Evolutionary conservation across 1,284 basidiomycete genomes (phyloP).

Genomic region (Trichosporon coremiiforme): DNA sequence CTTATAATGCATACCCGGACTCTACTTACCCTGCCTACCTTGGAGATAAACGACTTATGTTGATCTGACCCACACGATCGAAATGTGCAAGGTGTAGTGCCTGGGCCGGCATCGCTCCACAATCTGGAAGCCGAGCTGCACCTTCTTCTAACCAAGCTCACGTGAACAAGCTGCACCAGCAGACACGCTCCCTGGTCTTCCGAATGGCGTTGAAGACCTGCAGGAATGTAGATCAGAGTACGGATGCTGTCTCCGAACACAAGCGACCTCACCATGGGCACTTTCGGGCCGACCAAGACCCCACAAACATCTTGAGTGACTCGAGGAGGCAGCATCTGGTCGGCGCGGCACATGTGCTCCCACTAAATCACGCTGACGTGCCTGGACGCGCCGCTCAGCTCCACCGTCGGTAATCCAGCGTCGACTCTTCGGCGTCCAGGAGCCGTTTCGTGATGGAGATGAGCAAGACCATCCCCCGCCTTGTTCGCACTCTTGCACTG

Average conservation of each 20-base stretch:
- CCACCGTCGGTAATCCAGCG: too few relatives aligned
- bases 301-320: not conserved
- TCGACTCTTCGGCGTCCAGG: too few relatives aligned
- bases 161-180: not conserved
- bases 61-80: not conserved
- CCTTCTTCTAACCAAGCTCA: not conserved
- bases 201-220: not conserved
- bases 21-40: not conserved
- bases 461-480: too few relatives aligned
- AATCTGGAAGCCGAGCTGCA: not conserved
- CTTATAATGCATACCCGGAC: conserved; percentile 16
- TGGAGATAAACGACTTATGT: not conserved
- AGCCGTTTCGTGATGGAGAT: too few relatives aligned
- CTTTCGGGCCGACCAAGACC: not conserved
- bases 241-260: not conserved
- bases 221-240: not conserved
- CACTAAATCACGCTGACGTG: not conserved
- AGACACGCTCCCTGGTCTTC: not conserved
- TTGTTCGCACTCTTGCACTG: too few relatives aligned
- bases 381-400: not conserved
- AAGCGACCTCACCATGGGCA: not conserved
- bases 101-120: not conserved
- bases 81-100: not conserved
- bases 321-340: not conserved
- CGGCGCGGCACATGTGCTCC: not conserved